phyloP scores from a whole-genome alignment of 352 stramenopile genomes.

The Pythium periplocum region DNA sequence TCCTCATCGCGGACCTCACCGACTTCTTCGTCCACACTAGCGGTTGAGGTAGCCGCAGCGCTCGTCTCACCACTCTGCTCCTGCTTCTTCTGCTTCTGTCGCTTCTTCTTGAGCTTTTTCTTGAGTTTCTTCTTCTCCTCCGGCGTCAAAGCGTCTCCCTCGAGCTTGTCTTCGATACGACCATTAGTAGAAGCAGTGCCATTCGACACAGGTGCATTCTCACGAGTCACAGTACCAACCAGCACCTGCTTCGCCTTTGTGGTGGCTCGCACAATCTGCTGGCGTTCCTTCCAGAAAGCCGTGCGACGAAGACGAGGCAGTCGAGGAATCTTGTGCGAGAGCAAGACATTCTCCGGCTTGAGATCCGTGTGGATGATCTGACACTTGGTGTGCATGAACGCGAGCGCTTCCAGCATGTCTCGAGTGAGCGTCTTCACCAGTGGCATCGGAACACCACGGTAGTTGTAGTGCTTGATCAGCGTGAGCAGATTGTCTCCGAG shows the following conservation, averaged over 20 bases:
- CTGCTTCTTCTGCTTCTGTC: conserved; percentile 87
- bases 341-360: conserved; percentile 99
- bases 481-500: conserved; percentile 97
- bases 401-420: conserved; percentile 94
- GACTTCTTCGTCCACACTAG: conserved; percentile 8
- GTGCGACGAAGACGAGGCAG: conserved; percentile 60
- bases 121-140: conserved; percentile 94
- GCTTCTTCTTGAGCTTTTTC: conserved; percentile 87
- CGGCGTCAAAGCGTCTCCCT: conserved; percentile 35
- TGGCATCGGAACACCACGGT: conserved; percentile 94
- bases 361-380: conserved; percentile 99
- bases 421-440: conserved; percentile 93
- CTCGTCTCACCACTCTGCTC: conserved; percentile 11
- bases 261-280: conserved; percentile 5
- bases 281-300: conserved; percentile 40
- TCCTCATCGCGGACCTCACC: neutral
- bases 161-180: conserved; percentile 1
- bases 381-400: conserved; percentile 97
- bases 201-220: neutral
- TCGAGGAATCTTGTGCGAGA: conserved; percentile 76
- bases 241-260: too few species aligned
- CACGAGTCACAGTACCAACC: neutral
- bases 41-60: too few species aligned
- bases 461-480: conserved; percentile 99
- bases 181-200: neutral